Conservation (phyloP, 768 basidiomycete genomes). For the Arthromyces matolae region DNA sequence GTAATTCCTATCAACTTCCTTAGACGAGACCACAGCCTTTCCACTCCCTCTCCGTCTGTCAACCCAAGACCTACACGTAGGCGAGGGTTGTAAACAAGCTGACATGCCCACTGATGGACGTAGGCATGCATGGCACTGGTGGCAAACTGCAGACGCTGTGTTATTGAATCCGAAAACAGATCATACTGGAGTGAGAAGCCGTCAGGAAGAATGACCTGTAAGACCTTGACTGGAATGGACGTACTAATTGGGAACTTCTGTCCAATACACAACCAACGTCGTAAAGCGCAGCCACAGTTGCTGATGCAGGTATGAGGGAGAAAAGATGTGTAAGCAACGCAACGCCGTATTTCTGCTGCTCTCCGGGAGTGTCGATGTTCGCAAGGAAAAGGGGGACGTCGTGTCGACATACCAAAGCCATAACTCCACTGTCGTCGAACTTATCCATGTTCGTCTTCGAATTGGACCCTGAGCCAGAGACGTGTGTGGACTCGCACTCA, state of each 20-base stretch:
- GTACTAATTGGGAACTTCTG: not conserved
- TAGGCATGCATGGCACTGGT: too few species aligned
- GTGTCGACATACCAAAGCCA: too few species aligned
- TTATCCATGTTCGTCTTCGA: too few species aligned
- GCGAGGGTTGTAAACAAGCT: too few species aligned
- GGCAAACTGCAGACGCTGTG: slow-evolving; percentile 22
- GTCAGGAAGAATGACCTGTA: too few species aligned
- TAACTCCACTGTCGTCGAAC: too few species aligned
- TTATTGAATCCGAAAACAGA: slow-evolving; percentile 15
- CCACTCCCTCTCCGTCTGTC: too few species aligned
- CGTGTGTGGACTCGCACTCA: slow-evolving; percentile 28
- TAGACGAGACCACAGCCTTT: slow-evolving; percentile 35
- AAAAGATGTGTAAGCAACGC: slow-evolving; percentile 29
- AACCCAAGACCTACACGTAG: too few species aligned
- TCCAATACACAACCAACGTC: too few species aligned
- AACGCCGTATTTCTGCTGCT: slow-evolving; percentile 36
- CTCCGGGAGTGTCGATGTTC: slow-evolving; percentile 37
- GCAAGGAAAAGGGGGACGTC: too few species aligned
- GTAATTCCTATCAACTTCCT: slow-evolving; percentile 32
- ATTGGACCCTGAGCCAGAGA: slow-evolving; percentile 27
- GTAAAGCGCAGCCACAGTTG: slow-evolving; percentile 26
- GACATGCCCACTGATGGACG: slow-evolving; percentile 27
- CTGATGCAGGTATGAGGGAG: slow-evolving; percentile 21
- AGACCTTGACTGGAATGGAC: too few species aligned
- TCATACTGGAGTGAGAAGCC: too few species aligned